Conservation (phyloP, 2,329 filamentous ascomycete genomes). For the Mollisiaceae sp. region DNA sequence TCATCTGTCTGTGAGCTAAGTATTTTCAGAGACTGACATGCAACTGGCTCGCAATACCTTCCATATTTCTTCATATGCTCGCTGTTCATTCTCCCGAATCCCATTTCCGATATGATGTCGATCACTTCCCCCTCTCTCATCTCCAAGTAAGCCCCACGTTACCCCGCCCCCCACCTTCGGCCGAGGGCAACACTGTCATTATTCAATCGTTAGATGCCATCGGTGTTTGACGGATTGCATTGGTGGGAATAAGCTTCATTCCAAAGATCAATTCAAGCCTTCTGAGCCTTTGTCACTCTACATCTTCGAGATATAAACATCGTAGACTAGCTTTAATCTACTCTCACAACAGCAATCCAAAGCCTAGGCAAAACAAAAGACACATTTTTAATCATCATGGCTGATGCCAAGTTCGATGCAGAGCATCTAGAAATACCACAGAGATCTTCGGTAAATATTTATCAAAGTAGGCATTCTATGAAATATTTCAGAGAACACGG, state of each 20-base stretch:
- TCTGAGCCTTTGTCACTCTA: neutral
- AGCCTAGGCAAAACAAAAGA: no score
- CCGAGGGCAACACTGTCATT: neutral
- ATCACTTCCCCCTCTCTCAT: conserved; percentile 2
- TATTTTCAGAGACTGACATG: neutral
- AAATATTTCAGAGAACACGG: no score
- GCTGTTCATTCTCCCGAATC: neutral
- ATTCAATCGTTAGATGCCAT: neutral
- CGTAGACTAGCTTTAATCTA: neutral
- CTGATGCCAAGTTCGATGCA: neutral
- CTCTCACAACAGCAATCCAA: neutral
- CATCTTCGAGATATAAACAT: neutral
- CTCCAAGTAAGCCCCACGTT: neutral
- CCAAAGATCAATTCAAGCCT: neutral
- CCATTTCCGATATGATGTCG: neutral
- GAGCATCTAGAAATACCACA: neutral
- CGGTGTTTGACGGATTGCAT: neutral
- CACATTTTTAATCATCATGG: neutral
- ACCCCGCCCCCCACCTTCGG: neutral
- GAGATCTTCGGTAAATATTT: neutral
- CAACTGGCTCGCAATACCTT: neutral
- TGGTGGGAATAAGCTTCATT: neutral
- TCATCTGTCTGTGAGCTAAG: neutral
- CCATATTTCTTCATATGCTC: neutral
- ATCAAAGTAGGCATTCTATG: neutral